phyloP scores from a whole-genome alignment of 345 rosid genomes.

The Erodium maritimum region DNA sequence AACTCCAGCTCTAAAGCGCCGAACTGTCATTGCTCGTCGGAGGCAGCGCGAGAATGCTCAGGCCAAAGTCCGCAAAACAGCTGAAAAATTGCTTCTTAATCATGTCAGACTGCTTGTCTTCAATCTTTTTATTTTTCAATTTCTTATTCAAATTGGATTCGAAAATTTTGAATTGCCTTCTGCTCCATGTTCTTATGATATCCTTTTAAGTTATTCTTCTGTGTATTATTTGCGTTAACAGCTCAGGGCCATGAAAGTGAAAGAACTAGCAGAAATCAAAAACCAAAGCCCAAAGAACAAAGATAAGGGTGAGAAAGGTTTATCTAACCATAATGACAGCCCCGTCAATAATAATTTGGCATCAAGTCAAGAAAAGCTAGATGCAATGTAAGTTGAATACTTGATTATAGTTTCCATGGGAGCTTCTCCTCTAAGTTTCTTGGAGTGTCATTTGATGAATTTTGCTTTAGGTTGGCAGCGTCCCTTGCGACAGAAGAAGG shows the following conservation, averaged over 20 bases:
- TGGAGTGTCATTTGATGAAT: slow-evolving; percentile 14
- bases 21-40: slow-evolving; percentile 84
- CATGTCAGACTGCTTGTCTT: slow-evolving; percentile 24
- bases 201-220: no score
- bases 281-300: slow-evolving; percentile 32
- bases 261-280: slow-evolving; percentile 69
- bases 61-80: slow-evolving; percentile 81
- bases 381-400: slow-evolving; percentile 48
- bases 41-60: slow-evolving; percentile 88
- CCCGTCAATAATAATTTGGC: slow-evolving; percentile 9
- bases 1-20: slow-evolving; percentile 84
- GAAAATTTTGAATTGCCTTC: no score
- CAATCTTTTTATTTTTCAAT: no score
- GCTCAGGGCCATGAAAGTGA: slow-evolving; percentile 69
- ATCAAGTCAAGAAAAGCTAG: slow-evolving; percentile 40
- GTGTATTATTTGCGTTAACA: slow-evolving; percentile 6
- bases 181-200: no score
- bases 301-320: slow-evolving; percentile 34
- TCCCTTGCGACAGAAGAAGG: slow-evolving; percentile 50
- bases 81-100: slow-evolving; percentile 86
- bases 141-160: no score
- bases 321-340: not conserved
- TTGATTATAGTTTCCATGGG: slow-evolving; percentile 1
- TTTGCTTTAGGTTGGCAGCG: slow-evolving; percentile 52
- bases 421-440: not conserved